Evolutionary conservation across 1,284 basidiomycete genomes (phyloP).

Genomic region (Pseudozyma flocculosa): DNA sequence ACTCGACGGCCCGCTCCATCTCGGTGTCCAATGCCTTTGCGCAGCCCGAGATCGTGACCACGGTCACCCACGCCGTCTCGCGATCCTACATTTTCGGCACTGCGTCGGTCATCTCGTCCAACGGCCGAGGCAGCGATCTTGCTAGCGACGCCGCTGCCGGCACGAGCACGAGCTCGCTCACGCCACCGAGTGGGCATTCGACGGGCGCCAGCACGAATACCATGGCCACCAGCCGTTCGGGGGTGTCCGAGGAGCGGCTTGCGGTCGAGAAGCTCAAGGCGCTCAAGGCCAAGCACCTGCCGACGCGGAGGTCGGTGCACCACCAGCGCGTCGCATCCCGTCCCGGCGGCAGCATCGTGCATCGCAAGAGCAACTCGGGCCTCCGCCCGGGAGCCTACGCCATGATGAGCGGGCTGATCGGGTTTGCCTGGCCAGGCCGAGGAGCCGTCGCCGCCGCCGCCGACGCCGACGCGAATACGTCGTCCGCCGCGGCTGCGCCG

Average conservation of each 20-base stretch:
- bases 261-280: not conserved
- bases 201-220: not conserved
- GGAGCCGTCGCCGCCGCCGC: too few species aligned
- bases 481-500: too few species aligned
- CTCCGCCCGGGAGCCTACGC: not conserved
- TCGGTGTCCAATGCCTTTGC: constrained; percentile 7
- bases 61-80: not conserved
- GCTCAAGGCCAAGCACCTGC: not conserved
- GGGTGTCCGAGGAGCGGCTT: not conserved
- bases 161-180: not conserved
- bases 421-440: not conserved
- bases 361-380: not conserved
- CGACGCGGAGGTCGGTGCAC: not conserved
- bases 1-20: constrained; percentile 18
- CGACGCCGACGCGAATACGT: not conserved
- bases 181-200: not conserved
- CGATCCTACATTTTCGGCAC: not conserved
- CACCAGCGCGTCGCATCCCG: not conserved
- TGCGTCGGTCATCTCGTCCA: not conserved
- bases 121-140: not conserved
- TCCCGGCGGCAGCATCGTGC: not conserved
- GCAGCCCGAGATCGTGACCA: not conserved
- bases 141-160: not conserved
- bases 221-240: not conserved
- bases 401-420: not conserved